Evolutionary conservation across 306 rosid genomes (phyloP).

Genomic region (Purshia tridentata): DNA sequence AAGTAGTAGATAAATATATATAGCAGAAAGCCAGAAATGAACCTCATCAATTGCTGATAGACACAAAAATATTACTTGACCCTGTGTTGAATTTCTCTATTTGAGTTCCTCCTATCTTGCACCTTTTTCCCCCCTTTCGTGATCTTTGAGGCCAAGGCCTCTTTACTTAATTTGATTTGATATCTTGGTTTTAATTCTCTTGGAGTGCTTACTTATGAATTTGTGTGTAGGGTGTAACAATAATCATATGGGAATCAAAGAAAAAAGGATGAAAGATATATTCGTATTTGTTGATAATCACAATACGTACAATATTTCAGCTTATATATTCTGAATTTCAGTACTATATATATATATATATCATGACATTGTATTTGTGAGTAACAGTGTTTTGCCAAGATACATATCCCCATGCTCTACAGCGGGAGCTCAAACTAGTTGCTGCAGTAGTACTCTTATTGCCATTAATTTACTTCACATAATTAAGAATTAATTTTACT

Average conservation of each 20-base stretch:
- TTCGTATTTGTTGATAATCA: conserved; percentile 20
- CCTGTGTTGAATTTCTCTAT: conserved; percentile 18
- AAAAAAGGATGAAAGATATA: conserved; percentile 16
- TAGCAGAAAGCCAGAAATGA: conserved; percentile 3
- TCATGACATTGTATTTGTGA: not conserved
- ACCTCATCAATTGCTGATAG: conserved; percentile 15
- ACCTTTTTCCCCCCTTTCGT: not conserved
- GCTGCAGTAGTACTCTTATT: not conserved
- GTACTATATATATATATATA: not conserved
- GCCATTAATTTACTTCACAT: not conserved
- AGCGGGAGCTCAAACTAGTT: not conserved
- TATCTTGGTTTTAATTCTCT: not conserved
- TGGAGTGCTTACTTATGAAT: conserved; percentile 12
- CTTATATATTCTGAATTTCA: not conserved
- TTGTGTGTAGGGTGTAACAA: conserved; percentile 31
- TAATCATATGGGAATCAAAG: conserved; percentile 18
- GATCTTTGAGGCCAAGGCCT: conserved; percentile 12
- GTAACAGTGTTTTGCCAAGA: not conserved
- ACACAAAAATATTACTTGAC: not conserved
- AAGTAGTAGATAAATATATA: conserved; percentile 15
- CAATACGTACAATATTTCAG: not conserved
- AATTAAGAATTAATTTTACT: not conserved
- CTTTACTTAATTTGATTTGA: conserved; percentile 15
- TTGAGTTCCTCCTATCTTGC: conserved; percentile 10
- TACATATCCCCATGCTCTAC: not conserved